Base-by-base conservation (phyloP, 495 filamentous ascomycete genomes). In the Podospora tetraspora region DNA sequence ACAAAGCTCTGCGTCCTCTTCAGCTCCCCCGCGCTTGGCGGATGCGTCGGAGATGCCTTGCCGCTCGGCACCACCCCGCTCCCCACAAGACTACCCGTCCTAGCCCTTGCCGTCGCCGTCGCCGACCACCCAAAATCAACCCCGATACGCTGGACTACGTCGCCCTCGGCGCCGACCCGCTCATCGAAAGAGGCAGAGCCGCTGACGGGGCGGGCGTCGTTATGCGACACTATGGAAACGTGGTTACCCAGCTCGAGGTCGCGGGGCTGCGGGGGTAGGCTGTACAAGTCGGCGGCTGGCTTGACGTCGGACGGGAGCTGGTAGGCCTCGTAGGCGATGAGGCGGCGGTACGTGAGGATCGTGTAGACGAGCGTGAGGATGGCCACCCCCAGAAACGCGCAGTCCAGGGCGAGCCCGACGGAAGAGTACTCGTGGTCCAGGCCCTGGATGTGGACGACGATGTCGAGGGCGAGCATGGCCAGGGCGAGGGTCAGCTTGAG, bases 401-500 rank as follows among this genome's bases (percentile, higher is more conserved):
- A 75, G 69, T 83, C 82, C 37, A 84, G 74, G 3, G 71, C 76
- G 30, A 84, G 62, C 1, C 81, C 82, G 30, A 79, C 72, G 22
- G 78, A 69, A 2, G 81, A 78, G 67, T 81, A 84, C 19, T 82
- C 63, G n/a, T 70, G 76, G 59, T 83, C 81, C 25, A 69, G 67
- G 21, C 70, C 67, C 61, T 73, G 64, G 27, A 79, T 60, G 61
- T 83, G 77, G 8, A 81, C 78, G 24, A 81, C 76, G 24, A 81
- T 70, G 66, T 84, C 82, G 19, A 84, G 73, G n/a, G 76, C 80
- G 57, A 84, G 73, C 43, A 82, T 76, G 30, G 75, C 81, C 1
- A 76, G 62, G 1, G 80, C 72, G 16, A 82, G 75, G 0, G 77
- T 77, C 16, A 82, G 66, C 69, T 84, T 84, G 66, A 84, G 60